Evolutionary conservation across 495 filamentous ascomycete species (phyloP).

Genomic region (Penicillium goetzii): DNA sequence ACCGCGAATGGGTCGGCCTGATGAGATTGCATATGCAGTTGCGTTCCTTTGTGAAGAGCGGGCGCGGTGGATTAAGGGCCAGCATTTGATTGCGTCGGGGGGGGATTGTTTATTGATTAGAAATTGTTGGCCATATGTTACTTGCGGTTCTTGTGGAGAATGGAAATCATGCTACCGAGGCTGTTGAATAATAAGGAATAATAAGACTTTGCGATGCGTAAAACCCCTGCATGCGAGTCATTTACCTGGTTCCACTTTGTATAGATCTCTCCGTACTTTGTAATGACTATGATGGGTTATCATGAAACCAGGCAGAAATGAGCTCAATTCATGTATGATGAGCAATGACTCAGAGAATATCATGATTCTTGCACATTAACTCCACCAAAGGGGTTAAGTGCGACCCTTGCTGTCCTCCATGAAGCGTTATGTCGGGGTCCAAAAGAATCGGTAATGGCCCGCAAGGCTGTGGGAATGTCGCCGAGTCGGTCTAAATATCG

Average conservation of each 20-base stretch:
- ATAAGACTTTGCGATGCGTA: background rate
- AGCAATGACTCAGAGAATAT: background rate
- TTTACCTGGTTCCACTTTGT: background rate
- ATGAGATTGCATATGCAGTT: conserved; percentile 48
- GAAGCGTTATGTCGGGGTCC: background rate
- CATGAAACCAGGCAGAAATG: background rate
- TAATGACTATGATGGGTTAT: background rate
- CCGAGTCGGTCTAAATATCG: conserved; percentile 1
- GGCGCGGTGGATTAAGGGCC: conserved; percentile 48
- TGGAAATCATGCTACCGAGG: background rate
- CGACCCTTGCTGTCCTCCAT: background rate
- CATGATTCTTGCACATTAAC: background rate
- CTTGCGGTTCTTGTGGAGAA: background rate
- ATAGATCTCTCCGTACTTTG: too few relatives aligned
- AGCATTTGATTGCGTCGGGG: conserved; percentile 42
- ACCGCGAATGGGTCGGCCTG: conserved; percentile 37
- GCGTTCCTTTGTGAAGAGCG: conserved; percentile 39
- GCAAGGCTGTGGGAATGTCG: background rate
- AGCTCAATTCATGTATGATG: background rate
- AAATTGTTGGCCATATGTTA: background rate
- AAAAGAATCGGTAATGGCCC: background rate
- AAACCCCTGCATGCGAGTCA: too few relatives aligned
- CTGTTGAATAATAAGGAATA: background rate
- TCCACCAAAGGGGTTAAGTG: background rate
- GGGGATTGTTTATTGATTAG: conserved; percentile 38